phyloP scores from a whole-genome alignment of 2,329 filamentous ascomycete genomes.

The Dactylonectria estremocensis region DNA sequence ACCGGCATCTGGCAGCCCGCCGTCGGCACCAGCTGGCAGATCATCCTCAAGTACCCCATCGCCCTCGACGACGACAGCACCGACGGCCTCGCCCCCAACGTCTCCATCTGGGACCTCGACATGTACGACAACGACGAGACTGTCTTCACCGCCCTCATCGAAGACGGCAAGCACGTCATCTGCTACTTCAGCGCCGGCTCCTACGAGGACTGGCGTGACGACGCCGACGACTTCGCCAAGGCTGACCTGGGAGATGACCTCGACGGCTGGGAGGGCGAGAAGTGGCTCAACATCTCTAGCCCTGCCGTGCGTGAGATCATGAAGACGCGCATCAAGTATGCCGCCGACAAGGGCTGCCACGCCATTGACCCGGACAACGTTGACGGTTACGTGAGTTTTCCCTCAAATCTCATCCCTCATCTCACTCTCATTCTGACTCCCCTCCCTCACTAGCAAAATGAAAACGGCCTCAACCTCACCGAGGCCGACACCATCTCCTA shows the following conservation, averaged over 20 bases:
- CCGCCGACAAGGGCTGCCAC: slow-evolving; percentile 74
- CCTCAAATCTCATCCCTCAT: neutral
- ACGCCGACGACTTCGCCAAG: slow-evolving; percentile 68
- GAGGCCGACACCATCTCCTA: slow-evolving; percentile 70
- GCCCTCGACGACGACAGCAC: slow-evolving; percentile 59
- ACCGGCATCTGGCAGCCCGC: slow-evolving; percentile 65
- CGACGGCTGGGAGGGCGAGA: slow-evolving; percentile 77
- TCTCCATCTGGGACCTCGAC: slow-evolving; percentile 65
- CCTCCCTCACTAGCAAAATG: slow-evolving; percentile 61
- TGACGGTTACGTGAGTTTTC: slow-evolving; percentile 70
- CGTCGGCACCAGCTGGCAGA: slow-evolving; percentile 72
- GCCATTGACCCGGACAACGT: slow-evolving; percentile 82
- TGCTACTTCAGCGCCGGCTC: slow-evolving; percentile 84
- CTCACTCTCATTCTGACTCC: neutral
- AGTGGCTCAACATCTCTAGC: slow-evolving; percentile 75
- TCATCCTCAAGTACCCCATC: slow-evolving; percentile 66
- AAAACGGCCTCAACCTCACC: slow-evolving; percentile 74
- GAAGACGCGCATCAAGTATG: slow-evolving; percentile 71
- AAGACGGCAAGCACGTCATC: slow-evolving; percentile 73
- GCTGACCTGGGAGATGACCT: slow-evolving; percentile 72
- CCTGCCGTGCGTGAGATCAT: slow-evolving; percentile 75
- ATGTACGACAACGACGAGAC: slow-evolving; percentile 68
- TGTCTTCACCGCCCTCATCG: slow-evolving; percentile 69
- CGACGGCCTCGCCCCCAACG: slow-evolving; percentile 57
- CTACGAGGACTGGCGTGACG: slow-evolving; percentile 75